Conservation (phyloP, 177 flowering plant species). For the Vitis hybrid region DNA sequence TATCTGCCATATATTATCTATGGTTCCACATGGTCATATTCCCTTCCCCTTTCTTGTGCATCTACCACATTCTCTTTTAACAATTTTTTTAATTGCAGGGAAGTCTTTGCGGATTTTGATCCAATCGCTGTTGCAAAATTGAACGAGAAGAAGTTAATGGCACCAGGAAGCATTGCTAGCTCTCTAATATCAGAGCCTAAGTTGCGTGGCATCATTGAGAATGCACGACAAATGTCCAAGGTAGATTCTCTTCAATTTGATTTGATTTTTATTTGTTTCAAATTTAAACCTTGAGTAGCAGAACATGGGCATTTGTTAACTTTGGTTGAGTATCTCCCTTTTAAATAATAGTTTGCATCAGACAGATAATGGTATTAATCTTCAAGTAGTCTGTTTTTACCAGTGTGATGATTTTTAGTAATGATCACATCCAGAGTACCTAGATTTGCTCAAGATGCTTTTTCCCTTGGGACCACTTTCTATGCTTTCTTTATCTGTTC, state of each 20-base stretch:
- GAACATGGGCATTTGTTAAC: not conserved
- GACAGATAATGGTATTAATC: not conserved
- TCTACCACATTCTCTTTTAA: conserved; percentile 5
- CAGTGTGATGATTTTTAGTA: conserved; percentile 4
- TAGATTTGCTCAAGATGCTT: not conserved
- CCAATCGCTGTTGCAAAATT: conserved; percentile 69
- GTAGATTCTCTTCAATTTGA: conserved; percentile 27
- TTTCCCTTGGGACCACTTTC: conserved; percentile 5
- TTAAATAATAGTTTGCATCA: not conserved
- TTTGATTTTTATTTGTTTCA: not conserved
- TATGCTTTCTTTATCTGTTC: conserved; percentile 4
- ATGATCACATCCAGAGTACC: conserved; percentile 2
- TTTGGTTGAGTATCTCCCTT: not conserved
- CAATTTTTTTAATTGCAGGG: conserved; percentile 46
- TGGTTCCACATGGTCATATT: not conserved
- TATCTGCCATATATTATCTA: not conserved
- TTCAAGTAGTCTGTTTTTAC: not conserved
- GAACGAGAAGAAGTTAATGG: conserved; percentile 69
- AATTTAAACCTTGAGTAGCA: not conserved
- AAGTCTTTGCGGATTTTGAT: conserved; percentile 77
- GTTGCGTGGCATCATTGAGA: conserved; percentile 72
- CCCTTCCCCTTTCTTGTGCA: not conserved
- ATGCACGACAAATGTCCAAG: conserved; percentile 78
- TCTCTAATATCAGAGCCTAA: conserved; percentile 68
- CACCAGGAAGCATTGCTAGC: conserved; percentile 66